Conservation (phyloP, 2,329 filamentous ascomycete genomes). For the Fusarium clavum region DNA sequence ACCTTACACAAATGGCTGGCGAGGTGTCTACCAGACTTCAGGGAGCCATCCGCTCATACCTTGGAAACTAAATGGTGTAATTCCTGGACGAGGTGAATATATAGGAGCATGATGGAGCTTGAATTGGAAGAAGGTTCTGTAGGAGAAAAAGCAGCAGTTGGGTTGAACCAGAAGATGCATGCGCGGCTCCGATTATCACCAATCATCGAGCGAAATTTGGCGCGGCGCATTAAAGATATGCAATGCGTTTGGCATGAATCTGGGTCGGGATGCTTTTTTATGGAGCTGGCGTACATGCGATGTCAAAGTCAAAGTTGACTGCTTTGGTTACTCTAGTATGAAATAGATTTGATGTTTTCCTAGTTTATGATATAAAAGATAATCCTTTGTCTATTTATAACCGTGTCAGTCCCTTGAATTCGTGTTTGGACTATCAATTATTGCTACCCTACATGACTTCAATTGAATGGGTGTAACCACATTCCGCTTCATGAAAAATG, state of each 20-base stretch:
- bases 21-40: constrained; percentile 88
- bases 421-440: neutral
- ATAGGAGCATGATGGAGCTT: constrained; percentile 21
- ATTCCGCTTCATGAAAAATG: neutral
- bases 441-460: neutral
- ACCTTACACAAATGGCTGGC: constrained; percentile 83
- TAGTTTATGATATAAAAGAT: constrained; percentile 28
- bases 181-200: constrained; percentile 16
- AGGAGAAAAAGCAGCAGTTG: constrained; percentile 26
- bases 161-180: constrained; percentile 20
- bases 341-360: constrained; percentile 48
- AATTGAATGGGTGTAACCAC: neutral
- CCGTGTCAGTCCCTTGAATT: too few relatives aligned
- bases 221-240: constrained; percentile 1
- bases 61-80: constrained; percentile 62
- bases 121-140: constrained; percentile 16
- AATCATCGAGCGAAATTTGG: constrained; percentile 23
- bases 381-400: neutral
- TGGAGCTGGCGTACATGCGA: constrained; percentile 49
- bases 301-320: constrained; percentile 48
- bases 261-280: constrained; percentile 42
- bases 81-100: neutral
- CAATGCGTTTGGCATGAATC: constrained; percentile 39
- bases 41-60: constrained; percentile 75
- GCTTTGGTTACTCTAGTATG: constrained; percentile 49